Percentiles rank a stretch among this genome's conserved stretches.
These are phyloP conservation scores for Phylloporus rhodoxanthus DNA, from an alignment of 768 basidiomycete genomes.

Conservation along the genomic window DNA sequence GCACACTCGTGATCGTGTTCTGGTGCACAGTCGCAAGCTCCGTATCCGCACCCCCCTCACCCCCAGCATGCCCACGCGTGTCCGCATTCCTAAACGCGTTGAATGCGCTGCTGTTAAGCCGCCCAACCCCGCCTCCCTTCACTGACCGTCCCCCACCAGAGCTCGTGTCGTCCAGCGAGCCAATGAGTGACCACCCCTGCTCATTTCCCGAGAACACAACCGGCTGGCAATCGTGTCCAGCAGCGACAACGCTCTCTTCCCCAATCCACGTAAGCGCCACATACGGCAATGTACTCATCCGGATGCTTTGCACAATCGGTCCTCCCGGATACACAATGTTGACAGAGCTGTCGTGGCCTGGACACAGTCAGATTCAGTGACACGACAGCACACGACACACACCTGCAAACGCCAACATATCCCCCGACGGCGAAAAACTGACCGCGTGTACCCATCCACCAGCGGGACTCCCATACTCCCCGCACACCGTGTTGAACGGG, in stretches of 20 bases:
- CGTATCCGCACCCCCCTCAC: slow-evolving; percentile 45
- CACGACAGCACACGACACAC: slow-evolving; percentile 30
- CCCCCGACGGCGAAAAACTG: slow-evolving; percentile 95
- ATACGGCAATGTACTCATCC: slow-evolving; percentile 72
- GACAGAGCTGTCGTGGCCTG: slow-evolving; percentile 94
- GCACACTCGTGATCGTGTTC: slow-evolving; percentile 93
- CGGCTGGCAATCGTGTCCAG: slow-evolving; percentile 97
- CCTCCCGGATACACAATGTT: slow-evolving; percentile 87
- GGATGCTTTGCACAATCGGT: slow-evolving; percentile 66
- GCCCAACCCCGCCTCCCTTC: slow-evolving; percentile 49
- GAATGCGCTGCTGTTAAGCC: slow-evolving; percentile 90
- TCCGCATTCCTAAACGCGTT: slow-evolving; percentile 92
- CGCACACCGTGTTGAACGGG: slow-evolving; percentile 96
- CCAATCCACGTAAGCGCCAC: slow-evolving; percentile 82
- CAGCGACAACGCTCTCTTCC: slow-evolving; percentile 79
- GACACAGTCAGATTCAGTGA: slow-evolving; percentile 1
- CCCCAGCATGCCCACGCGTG: slow-evolving; percentile 47
- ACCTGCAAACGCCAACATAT: slow-evolving; percentile 90
- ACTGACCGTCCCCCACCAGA: slow-evolving; percentile 33
- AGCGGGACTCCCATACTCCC: slow-evolving; percentile 80
- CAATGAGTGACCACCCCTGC: slow-evolving; percentile 71
- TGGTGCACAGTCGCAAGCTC: slow-evolving; percentile 90
- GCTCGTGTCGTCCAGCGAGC: slow-evolving; percentile 81
- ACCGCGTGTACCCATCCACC: slow-evolving; percentile 98
- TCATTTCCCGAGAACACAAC: slow-evolving; percentile 74